Base-by-base conservation (phyloP, 306 rosid species). In the Trifolium fragiferum region DNA sequence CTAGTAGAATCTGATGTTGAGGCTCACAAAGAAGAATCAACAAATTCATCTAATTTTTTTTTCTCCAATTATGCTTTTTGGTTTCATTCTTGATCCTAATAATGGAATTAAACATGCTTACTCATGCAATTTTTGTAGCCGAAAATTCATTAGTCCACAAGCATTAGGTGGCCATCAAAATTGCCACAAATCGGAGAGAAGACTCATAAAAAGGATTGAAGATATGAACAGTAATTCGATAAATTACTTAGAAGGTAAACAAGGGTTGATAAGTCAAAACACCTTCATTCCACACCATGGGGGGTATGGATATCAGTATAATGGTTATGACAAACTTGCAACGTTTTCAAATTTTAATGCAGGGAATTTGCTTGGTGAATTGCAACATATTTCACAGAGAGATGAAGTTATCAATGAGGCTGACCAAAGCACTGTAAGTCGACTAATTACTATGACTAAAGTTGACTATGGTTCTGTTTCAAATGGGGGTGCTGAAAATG, bases 121-220 rank as follows among this genome's bases (percentile, higher is more conserved):
- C 51, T 20, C 49, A 0, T 74, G 78, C 43, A 10, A 2, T 2
- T 47, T 47, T 35, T 74, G 78, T 63, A 30, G 40, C 8, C 50
- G 16, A 27, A 49, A 4, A 9, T 74, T 74, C 16, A 1, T 2
- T 6, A 27, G 16, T 32, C 51, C 78, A 47, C 72, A 74, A 19
- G 78, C 78, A 32, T 53, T 74, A 19, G 71, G 78, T 7, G 72
- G 72, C 6, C 70, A 63, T 35, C 62, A 74, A 63, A 74, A 49
- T 50, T 19, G 71, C 4, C 71, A 74, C 27, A 50, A 18, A 49
- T 5, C 9, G n/a, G 78, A 74, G 51, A 21, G 37, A 21, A 13
- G 13, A 0, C 18, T 60, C 12, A 44, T 12, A 18, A 3, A 18
- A 8, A 9, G 4, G 6, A 9, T 33, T 0, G 7, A 62, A 8